These are phyloP conservation scores for Solanum piurae DNA, from an alignment of 257 asterid genomes.

Conservation along the genomic window DNA sequence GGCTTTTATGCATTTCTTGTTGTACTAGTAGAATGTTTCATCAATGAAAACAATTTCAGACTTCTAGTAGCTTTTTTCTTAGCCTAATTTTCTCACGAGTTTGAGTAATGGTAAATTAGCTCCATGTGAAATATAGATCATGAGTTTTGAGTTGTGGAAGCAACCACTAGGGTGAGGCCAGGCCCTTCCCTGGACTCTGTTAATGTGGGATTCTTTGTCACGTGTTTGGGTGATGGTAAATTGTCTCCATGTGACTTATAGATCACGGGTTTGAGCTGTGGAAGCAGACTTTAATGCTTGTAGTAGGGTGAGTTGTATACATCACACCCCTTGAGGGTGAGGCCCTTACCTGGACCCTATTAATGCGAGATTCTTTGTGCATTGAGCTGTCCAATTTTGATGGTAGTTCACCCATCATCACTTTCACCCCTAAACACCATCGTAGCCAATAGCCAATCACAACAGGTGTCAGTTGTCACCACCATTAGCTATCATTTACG, in stretches of 20 bases:
- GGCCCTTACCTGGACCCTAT: neutral
- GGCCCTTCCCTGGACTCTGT: neutral
- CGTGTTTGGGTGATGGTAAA: neutral
- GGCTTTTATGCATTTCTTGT: constrained; percentile 45
- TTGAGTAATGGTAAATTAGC: neutral
- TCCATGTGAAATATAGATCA: neutral
- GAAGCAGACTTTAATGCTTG: neutral
- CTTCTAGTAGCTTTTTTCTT: neutral
- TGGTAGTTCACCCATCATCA: neutral
- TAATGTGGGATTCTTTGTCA: neutral
- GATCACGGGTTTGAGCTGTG: neutral
- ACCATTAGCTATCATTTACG: neutral
- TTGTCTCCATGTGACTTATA: neutral
- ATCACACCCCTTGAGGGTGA: neutral
- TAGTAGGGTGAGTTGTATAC: neutral
- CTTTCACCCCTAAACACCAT: neutral
- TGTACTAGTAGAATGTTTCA: constrained; percentile 5
- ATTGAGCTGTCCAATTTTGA: neutral
- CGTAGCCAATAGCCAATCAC: neutral
- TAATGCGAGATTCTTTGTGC: neutral
- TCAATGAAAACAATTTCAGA: neutral
- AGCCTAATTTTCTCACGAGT: neutral
- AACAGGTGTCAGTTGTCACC: neutral
- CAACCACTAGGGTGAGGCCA: neutral
- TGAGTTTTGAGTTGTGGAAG: neutral